Percentiles rank a stretch among this genome's conserved stretches.
Evolutionary conservation across 192 early-diverging fungal genomes (phyloP).

Genomic region (Backusella westeae): DNA sequence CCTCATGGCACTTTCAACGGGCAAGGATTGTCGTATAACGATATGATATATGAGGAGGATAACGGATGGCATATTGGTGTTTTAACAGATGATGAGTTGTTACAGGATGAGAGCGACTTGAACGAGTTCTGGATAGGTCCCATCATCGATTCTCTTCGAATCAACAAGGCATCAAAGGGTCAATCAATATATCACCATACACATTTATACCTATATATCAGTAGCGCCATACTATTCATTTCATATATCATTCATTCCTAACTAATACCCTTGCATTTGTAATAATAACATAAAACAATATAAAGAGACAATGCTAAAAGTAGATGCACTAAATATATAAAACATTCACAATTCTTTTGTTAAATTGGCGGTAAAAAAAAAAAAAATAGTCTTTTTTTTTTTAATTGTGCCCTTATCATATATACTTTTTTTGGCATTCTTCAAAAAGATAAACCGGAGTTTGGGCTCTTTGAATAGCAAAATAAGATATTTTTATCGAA

Average conservation of each 20-base stretch:
- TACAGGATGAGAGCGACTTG: neutral
- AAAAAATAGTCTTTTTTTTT: neutral
- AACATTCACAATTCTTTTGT: neutral
- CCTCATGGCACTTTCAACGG: neutral
- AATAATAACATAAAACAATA: neutral
- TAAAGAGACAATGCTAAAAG: neutral
- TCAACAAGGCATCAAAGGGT: neutral
- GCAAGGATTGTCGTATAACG: neutral
- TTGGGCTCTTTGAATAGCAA: neutral
- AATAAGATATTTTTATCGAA: neutral
- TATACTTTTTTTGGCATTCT: neutral
- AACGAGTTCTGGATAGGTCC: neutral
- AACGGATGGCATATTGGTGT: neutral
- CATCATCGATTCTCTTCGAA: neutral
- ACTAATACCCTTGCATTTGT: neutral
- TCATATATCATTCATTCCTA: neutral
- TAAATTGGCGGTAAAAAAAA: neutral
- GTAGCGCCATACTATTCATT: neutral
- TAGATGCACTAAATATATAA: neutral
- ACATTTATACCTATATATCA: neutral
- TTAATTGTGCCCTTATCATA: neutral
- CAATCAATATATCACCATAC: neutral
- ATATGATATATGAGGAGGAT: neutral
- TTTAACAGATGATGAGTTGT: neutral
- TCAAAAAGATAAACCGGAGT: neutral